Evolutionary conservation across 23 red algal species (phyloP), one percentile per base, ranked within the genome.

Genomic region (Rhodosorus marinus): DNA sequence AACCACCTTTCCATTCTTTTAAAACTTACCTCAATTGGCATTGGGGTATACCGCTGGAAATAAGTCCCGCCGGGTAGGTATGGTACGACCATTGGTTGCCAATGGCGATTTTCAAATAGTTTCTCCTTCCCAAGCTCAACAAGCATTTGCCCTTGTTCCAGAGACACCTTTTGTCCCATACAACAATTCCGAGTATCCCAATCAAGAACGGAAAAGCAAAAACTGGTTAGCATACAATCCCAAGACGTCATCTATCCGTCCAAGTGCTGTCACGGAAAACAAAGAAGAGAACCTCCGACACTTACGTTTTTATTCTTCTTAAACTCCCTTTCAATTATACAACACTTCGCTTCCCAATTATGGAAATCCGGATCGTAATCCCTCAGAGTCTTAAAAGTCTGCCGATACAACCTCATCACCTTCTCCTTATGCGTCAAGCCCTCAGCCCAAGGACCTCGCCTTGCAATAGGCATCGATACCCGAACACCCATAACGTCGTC

Each of bases 331-430:
- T 85, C 79, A 36, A 98, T 84, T 6, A 59, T 50, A 8, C 52
- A 47, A 24, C 60, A 60, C 0, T 84, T 48, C 42, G 31, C 24
- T 24, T 75, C 28, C 80, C 80, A 98, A 65, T 66, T 24, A 24
- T 98, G 72, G 25, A 73, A 66, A 48, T 98, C 90, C 26, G 77
- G 68, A 48, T 28, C 40, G 38, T 43, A 43, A 55, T 98, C 90
- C 47, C 79, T 70, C 20, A 71, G 62, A 22, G 77, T 98, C 52
- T 80, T 74, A 58, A 98, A 59, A 47, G 90, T 57, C 17, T 78
- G 73, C 23, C 90, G 76, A 60, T 98, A 98, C 6, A 98, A 62
- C 8, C 90, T 54, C 47, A 76, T 84, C 24, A 98, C 90, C 21
- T 57, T 33, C 35, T 85, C 67, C 26, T 55, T 66, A 52, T 98